Conservation (phyloP, 1,139 yeast genomes). For the Debaryomyces robertsiae region DNA sequence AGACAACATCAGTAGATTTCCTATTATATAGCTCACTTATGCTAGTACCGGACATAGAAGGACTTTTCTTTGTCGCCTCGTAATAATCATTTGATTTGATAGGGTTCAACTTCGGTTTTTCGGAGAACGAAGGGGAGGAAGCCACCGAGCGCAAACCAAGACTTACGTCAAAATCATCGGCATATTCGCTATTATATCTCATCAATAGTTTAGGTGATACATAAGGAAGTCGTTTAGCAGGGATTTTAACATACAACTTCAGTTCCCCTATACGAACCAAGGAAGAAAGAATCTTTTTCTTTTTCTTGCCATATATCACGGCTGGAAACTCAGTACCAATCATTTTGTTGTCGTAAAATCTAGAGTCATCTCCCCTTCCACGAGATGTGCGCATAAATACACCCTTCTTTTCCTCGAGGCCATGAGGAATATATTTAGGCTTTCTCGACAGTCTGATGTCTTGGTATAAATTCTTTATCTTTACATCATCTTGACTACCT, state of each 20-base stretch:
- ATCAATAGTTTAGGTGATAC: slow-evolving; percentile 41
- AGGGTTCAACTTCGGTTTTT: slow-evolving; percentile 6
- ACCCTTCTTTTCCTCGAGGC: slow-evolving; percentile 15
- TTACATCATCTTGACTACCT: slow-evolving; percentile 33
- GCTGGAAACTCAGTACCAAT: slow-evolving; percentile 27
- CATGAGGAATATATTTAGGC: slow-evolving; percentile 8
- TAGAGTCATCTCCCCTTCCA: slow-evolving; percentile 18
- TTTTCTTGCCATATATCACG: slow-evolving; percentile 40
- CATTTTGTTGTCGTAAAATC: slow-evolving; percentile 29
- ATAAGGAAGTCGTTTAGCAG: slow-evolving; percentile 39
- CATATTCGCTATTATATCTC: slow-evolving; percentile 35
- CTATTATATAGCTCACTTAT: slow-evolving; percentile 39
- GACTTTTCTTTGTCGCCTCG: background rate
- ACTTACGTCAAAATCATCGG: slow-evolving; percentile 13
- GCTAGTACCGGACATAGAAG: slow-evolving; percentile 15
- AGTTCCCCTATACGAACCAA: slow-evolving; percentile 38
- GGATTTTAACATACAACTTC: slow-evolving; percentile 37
- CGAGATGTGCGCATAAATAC: background rate
- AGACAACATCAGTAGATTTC: slow-evolving; percentile 24
- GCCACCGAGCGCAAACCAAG: slow-evolving; percentile 2
- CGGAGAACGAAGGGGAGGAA: slow-evolving; percentile 7
- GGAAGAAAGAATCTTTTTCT: slow-evolving; percentile 40
- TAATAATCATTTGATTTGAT: slow-evolving; percentile 7
- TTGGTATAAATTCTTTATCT: slow-evolving; percentile 31
- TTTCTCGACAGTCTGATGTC: background rate